Evolutionary conservation across 371 early-diverging fungal genomes (phyloP), one percentile per base, ranked within the genome.

Genomic region (Sporodiniella umbellata): DNA sequence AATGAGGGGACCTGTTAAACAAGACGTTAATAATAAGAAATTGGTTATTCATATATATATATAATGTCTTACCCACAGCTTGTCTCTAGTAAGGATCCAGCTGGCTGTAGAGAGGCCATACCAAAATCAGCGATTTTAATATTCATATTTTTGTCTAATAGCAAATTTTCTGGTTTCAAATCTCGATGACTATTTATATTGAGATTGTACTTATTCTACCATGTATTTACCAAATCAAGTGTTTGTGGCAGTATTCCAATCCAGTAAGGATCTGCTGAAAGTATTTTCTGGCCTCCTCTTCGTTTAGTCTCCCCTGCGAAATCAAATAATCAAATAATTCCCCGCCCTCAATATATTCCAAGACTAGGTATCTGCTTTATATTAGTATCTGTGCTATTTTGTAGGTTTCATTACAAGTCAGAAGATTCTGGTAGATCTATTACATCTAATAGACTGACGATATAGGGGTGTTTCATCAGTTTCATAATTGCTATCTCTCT

Each of bases 221-320:
- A n/a, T 35, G 35, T 23, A 1, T 66, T 48, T 67, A 90, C 90
- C 90, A 91, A 47, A 96, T 94, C 44, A 88, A 78, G 62, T 97
- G 92, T 38, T 84, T 69, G 65, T 99, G 99, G 48, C 95, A 93
- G 61, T 87, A 98, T 38, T 94, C 93, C 26, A 99, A 73, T 4
- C 93, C 99, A 44, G 84, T 87, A 26, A 96, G 85, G 43, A 99
- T 94, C 64, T 99, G 98, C 56, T 94, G 92, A 66, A 98, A 98
- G 68, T 95, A 96, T 23, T 74, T 75, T 40, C 93, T 83, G 1
- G 98, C 97, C 60, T 93, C 94, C 10, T 53, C 53, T 61, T 99
- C 98, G 12, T 80, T 64, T 24, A 99, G 70, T n/a, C 89, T 70
- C 10, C 96, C 96, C 54, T 88, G 80, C 53, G 90, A 87, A 17